Base-by-base conservation (phyloP, 2,329 filamentous ascomycete genomes). In the Verticillium tricorpus region DNA sequence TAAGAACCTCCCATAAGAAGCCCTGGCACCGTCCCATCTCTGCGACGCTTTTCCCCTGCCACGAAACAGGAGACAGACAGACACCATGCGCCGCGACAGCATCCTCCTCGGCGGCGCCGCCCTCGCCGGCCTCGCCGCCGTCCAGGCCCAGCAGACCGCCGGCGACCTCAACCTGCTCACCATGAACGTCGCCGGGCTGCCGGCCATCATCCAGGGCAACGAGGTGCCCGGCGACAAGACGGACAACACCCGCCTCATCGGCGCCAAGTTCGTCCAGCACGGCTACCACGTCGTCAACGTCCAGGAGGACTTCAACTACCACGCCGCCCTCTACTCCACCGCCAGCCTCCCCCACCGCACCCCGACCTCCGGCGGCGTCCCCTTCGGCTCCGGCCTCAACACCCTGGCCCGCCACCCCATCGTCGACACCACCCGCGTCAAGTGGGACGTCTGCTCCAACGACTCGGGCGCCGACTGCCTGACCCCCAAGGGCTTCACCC, bases 261-360 rank as follows among this genome's bases (percentile, higher is more conserved):
- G 87, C 0, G 69, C 77, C 5, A 77, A 82, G 59, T 85, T 90
- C 67, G 75, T 82, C 5, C 65, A 83, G 68, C 82, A 86, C 62
- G 79, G 74, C 61, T 87, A 85, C 73, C 85, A 87, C 66, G 74
- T 90, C 32, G 85, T 89, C 69, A 80, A 90, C 65, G 76, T 88
- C 15, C 88, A 90, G 70, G 88, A 89, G 77, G 85, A 89, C 70
- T 89, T 89, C 78, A 88, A 88, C 74, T 90, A 85, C 72, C 86
- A 90, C 67, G 82, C 84, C 9, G 78, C 80, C 61, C 80, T 90
- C 65, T 90, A 89, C 72, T 77, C 76, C 11, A 84, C 82, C 15
- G 84, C 87, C 70, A 80, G 77, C 54, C 85, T 88, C 67, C 77
- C 84, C 3, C 81, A 83, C 72, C 80, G 87, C 60, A 89, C 87